phyloP scores from a whole-genome alignment of 768 basidiomycete genomes.

The Amanita muscaria region DNA sequence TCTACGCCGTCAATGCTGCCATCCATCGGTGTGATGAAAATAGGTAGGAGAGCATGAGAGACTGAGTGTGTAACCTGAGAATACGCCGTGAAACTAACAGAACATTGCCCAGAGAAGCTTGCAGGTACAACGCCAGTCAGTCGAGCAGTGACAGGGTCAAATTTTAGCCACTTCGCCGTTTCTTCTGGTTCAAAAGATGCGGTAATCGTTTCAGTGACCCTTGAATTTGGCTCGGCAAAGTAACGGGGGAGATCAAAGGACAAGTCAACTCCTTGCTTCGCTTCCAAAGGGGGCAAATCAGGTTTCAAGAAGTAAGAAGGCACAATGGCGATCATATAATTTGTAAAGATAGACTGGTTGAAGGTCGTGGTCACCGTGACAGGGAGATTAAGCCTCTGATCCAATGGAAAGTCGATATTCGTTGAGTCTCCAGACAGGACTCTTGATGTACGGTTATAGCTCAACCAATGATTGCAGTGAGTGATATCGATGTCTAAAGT shows the following conservation, averaged over 20 bases:
- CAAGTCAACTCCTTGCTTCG: constrained; percentile 40
- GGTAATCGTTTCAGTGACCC: constrained; percentile 41
- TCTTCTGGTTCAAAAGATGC: constrained; percentile 45
- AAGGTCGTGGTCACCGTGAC: constrained; percentile 54
- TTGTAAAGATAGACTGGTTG: constrained; percentile 60
- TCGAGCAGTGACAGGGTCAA: constrained; percentile 34
- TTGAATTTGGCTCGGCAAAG: constrained; percentile 41
- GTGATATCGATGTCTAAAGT: constrained; percentile 52
- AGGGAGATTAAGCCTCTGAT: constrained; percentile 28
- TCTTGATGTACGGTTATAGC: constrained; percentile 45
- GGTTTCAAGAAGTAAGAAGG: constrained; percentile 64
- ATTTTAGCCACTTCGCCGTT: constrained; percentile 42
- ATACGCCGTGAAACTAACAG: constrained; percentile 59
- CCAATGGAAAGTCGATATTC: not conserved
- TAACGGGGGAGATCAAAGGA: constrained; percentile 45
- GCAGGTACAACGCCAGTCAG: constrained; percentile 51
- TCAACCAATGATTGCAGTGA: constrained; percentile 45
- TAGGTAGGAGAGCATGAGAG: constrained; percentile 51
- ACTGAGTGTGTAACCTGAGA: constrained; percentile 59
- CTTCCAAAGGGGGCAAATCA: constrained; percentile 47
- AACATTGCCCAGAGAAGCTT: constrained; percentile 33
- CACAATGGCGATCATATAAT: constrained; percentile 55
- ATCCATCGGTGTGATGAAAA: constrained; percentile 35
- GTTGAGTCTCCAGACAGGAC: constrained; percentile 45
- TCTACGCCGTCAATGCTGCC: constrained; percentile 29